Conservation (phyloP, 495 filamentous ascomycete species). For the Aspergillus conjunctus region DNA sequence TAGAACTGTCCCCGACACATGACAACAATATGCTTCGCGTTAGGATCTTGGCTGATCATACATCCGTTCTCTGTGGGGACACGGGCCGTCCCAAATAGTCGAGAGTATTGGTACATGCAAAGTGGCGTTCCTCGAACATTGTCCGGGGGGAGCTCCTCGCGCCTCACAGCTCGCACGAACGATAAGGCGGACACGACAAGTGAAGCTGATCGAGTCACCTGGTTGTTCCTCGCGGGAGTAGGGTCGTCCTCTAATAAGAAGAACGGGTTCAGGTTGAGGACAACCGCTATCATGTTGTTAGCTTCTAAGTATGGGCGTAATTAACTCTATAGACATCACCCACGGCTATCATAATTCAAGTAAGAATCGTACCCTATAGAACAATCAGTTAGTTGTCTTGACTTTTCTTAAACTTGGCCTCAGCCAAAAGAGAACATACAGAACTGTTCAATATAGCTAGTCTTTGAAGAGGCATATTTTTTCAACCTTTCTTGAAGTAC, state of each 20-base stretch:
- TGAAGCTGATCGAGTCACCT: conserved; percentile 92
- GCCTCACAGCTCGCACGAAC: conserved; percentile 90
- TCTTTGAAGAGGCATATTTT: conserved; percentile 89
- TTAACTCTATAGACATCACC: conserved; percentile 24
- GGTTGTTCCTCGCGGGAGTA: conserved; percentile 91
- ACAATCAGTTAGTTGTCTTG: conserved; percentile 14
- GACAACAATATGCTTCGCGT: conserved; percentile 88
- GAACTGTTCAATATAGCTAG: conserved; percentile 98
- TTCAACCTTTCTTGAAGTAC: conserved; percentile 85
- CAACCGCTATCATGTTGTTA: conserved; percentile 62
- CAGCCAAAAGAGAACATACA: conserved; percentile 61
- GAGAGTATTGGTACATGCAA: conserved; percentile 97
- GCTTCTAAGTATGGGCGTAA: background rate
- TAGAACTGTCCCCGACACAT: conserved; percentile 97
- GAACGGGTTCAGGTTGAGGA: conserved; percentile 96
- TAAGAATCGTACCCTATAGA: conserved; percentile 95
- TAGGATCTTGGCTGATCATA: conserved; percentile 90
- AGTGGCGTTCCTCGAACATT: conserved; percentile 78
- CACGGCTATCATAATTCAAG: conserved; percentile 91
- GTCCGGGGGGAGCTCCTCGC: conserved; percentile 91
- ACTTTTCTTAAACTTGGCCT: background rate
- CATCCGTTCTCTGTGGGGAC: conserved; percentile 95
- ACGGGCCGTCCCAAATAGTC: conserved; percentile 92
- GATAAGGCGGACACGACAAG: conserved; percentile 85
- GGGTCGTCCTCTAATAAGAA: conserved; percentile 98